phyloP scores from a whole-genome alignment of 139 green algal species.

The Chlorella vulgaris region DNA sequence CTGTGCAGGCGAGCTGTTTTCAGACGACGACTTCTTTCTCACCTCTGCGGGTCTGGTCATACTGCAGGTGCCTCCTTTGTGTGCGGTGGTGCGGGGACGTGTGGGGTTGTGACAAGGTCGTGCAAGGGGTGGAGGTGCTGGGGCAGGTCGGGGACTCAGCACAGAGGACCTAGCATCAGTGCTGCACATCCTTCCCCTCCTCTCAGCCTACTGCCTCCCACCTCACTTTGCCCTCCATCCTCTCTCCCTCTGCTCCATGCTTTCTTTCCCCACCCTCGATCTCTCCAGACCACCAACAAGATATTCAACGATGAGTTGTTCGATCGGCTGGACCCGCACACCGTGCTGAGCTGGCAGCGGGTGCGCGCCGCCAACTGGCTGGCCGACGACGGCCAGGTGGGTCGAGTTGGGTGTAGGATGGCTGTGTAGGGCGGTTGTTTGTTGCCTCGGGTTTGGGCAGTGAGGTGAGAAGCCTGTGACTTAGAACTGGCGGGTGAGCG shows the following conservation, averaged over 20 bases:
- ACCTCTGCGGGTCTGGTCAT: constrained; percentile 14
- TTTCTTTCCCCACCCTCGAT: too few relatives aligned
- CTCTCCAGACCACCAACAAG: constrained; percentile 61
- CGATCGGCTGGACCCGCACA: constrained; percentile 38
- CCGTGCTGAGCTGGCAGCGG: constrained; percentile 71
- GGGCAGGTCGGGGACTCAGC: too few relatives aligned
- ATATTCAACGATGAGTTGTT: constrained; percentile 65
- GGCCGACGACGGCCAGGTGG: constrained; percentile 40
- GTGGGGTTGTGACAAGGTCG: background rate
- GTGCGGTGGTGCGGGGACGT: background rate
- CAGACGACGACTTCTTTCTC: constrained; percentile 52
- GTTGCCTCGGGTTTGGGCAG: too few relatives aligned
- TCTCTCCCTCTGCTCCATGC: too few relatives aligned
- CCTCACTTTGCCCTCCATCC: too few relatives aligned
- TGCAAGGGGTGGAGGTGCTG: background rate
- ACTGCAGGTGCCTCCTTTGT: constrained; percentile 21
- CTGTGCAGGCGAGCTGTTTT: constrained; percentile 45
- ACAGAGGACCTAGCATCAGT: too few relatives aligned
- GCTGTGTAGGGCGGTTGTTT: background rate
- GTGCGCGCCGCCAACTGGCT: constrained; percentile 70
- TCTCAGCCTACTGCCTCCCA: background rate
- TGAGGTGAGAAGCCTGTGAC: background rate
- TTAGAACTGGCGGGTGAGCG: too few relatives aligned
- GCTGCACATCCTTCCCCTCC: too few relatives aligned
- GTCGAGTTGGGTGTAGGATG: background rate